Base-by-base conservation (phyloP, 257 asterid genomes). In the Leptodermis oblonga region DNA sequence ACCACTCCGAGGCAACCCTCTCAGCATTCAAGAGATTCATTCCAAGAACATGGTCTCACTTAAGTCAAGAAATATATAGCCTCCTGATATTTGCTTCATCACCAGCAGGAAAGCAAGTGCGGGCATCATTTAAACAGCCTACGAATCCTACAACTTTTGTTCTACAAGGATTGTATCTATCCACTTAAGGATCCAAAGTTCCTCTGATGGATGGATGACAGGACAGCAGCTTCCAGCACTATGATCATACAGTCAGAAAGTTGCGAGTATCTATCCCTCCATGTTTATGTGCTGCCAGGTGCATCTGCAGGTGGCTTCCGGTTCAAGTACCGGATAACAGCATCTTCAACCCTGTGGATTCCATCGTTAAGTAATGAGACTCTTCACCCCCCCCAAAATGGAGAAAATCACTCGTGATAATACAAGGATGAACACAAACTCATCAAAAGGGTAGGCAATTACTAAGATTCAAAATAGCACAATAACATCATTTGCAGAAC, bases 271-370 rank as follows among this genome's bases (percentile, higher is more conserved):
- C 15, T 11, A 53, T 23, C 70, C 37, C 31, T 70, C 66, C 65
- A 51, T 23, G 64, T 64, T 88, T 82, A 88, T 49, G 85, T 76
- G 86, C 84, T 77, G 76, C 85, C 87, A 31, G 86, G 87, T 74
- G 89, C 86, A 78, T 84, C 95, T 45, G 83, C 75, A 4, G 96
- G 88, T 51, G 90, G 82, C 84, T 80, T 92, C 65, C 97, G 86
- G 76, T 92, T 92, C 75, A 92, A 89, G 82, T 90, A 92, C 59
- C 98, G 96, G 68, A 92, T 88, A 66, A 90, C 97, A 71, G 97
- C 98, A 83, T 92, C 98, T 73, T 92, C 98, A 65, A 90, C 97
- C 98, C 98, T 92, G 89, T 71, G 69, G 67, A 65, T 51, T n/a
- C n/a, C 71, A 77, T 60, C 71, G 66, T 59, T 28, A 49, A 25